phyloP scores from a whole-genome alignment of 495 filamentous ascomycete species.

The Corynascus novoguineensis region DNA sequence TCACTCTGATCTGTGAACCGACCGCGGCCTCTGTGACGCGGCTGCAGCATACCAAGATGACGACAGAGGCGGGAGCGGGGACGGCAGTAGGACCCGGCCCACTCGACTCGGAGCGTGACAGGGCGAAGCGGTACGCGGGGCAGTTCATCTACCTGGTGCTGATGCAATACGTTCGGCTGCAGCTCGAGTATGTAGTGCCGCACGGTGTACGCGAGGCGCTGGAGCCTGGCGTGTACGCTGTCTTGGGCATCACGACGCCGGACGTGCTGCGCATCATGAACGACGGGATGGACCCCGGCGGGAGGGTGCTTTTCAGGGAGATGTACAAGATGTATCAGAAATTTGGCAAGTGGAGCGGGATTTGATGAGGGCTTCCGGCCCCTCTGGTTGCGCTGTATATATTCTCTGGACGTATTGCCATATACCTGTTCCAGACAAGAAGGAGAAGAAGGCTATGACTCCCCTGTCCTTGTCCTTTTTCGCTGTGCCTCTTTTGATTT shows the following conservation, averaged over 20 bases:
- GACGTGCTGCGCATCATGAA: slow-evolving; percentile 62
- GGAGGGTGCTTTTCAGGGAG: slow-evolving; percentile 64
- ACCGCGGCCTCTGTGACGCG: slow-evolving; percentile 64
- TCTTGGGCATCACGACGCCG: slow-evolving; percentile 60
- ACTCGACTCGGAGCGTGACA: slow-evolving; percentile 70
- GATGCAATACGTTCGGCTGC: slow-evolving; percentile 62
- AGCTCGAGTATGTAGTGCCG: slow-evolving; percentile 46
- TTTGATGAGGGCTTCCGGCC: slow-evolving; percentile 9
- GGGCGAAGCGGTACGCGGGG: slow-evolving; percentile 67
- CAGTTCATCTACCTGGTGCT: slow-evolving; percentile 69
- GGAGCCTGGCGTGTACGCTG: slow-evolving; percentile 64
- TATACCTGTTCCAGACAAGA: no score
- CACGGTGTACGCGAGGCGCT: slow-evolving; percentile 61
- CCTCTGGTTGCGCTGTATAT: neutral
- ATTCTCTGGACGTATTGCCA: neutral
- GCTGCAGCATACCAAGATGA: slow-evolving; percentile 5
- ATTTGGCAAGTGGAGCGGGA: slow-evolving; percentile 66
- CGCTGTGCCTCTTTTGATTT: neutral
- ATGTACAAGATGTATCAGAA: slow-evolving; percentile 63
- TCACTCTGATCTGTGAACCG: slow-evolving; percentile 75
- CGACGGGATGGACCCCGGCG: slow-evolving; percentile 60
- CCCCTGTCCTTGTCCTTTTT: no score
- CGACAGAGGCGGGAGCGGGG: neutral
- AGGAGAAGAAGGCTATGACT: no score
- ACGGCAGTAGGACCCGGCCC: neutral